These are phyloP conservation scores for Prinsepia uniflora DNA, from an alignment of 306 rosid genomes.

Conservation along the genomic window DNA sequence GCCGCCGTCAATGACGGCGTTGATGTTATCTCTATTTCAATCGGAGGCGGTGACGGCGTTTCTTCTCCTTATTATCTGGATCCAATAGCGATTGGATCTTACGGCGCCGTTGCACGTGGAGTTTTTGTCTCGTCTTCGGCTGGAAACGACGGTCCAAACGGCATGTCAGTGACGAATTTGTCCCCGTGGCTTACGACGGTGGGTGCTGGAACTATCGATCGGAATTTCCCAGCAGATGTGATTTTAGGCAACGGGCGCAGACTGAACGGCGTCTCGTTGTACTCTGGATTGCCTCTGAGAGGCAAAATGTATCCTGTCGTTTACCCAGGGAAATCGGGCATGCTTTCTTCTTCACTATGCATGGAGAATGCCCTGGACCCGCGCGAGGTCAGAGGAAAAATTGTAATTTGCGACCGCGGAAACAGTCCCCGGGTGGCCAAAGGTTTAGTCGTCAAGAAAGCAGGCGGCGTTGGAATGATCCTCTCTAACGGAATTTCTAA, in stretches of 20 bases:
- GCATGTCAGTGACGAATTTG: constrained; percentile 70
- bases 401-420: constrained; percentile 83
- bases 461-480: constrained; percentile 90
- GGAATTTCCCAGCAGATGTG: constrained; percentile 71
- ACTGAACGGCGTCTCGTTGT: constrained; percentile 63
- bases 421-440: constrained; percentile 75
- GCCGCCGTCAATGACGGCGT: constrained; percentile 76
- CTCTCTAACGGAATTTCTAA: constrained; percentile 65
- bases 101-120: constrained; percentile 69
- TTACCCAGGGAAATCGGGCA: constrained; percentile 73
- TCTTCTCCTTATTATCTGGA: constrained; percentile 77
- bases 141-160: constrained; percentile 80
- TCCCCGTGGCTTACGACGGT: constrained; percentile 91
- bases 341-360: constrained; percentile 64
- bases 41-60: constrained; percentile 80
- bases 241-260: constrained; percentile 56
- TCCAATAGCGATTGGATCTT: constrained; percentile 84
- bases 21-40: constrained; percentile 74
- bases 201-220: constrained; percentile 86
- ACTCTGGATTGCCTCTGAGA: constrained; percentile 56
- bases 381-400: constrained; percentile 52
- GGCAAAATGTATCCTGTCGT: constrained; percentile 63
- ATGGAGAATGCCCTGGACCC: constrained; percentile 83
- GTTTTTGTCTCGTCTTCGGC: constrained; percentile 77
- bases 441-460: constrained; percentile 76